phyloP scores from a whole-genome alignment of 2,329 filamentous ascomycete species.

The Pseudogymnoascus sp. region DNA sequence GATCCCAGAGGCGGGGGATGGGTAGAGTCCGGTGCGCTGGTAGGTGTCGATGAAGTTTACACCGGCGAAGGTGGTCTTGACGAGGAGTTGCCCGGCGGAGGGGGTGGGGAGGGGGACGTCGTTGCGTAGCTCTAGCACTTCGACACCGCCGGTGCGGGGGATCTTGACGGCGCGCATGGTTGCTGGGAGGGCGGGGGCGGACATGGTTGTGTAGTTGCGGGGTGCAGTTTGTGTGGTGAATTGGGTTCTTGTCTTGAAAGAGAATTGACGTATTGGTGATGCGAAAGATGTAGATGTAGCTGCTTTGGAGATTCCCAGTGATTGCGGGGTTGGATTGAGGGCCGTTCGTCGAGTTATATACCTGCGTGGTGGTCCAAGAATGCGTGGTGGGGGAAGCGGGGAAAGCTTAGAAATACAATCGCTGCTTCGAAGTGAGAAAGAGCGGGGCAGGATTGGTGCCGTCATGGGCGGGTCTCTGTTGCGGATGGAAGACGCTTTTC shows the following conservation, averaged over 20 bases:
- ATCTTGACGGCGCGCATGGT: slow-evolving; percentile 60
- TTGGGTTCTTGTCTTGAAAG: background rate
- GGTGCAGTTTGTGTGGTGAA: background rate
- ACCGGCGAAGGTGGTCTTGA: slow-evolving; percentile 73
- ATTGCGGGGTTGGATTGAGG: background rate
- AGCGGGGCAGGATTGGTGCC: background rate
- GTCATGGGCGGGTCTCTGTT: background rate
- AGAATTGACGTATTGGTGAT: background rate
- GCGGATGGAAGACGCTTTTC: background rate
- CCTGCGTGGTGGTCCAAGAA: background rate
- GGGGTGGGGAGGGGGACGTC: slow-evolving; percentile 64
- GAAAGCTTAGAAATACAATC: slow-evolving; percentile 2
- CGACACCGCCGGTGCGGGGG: slow-evolving; percentile 63
- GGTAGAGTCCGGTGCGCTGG: slow-evolving; percentile 80
- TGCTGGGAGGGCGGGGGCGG: slow-evolving; percentile 17
- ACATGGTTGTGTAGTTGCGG: background rate
- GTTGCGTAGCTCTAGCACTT: slow-evolving; percentile 64
- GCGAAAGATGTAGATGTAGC: background rate
- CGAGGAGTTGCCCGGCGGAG: slow-evolving; percentile 64
- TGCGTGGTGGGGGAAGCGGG: background rate
- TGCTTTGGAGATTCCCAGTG: background rate
- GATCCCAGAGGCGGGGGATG: slow-evolving; percentile 61
- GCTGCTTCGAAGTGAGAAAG: background rate
- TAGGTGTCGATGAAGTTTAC: slow-evolving; percentile 91
- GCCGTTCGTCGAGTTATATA: background rate